phyloP scores from a whole-genome alignment of 306 rosid genomes.

The Sesbania bispinosa region DNA sequence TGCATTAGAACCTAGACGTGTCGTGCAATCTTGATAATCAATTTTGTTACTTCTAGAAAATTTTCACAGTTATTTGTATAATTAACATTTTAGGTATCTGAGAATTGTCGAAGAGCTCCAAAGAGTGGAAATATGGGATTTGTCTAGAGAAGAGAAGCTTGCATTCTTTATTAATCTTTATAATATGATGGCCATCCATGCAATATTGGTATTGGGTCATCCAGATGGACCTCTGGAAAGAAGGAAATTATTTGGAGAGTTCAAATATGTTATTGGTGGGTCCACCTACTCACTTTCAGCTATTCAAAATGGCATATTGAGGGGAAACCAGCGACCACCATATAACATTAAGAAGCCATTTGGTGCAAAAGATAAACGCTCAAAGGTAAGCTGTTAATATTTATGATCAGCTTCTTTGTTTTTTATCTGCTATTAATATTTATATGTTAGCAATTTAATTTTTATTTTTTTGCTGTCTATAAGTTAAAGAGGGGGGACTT shows the following conservation, averaged over 20 bases:
- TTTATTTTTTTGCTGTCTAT: background rate
- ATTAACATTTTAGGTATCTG: constrained; percentile 57
- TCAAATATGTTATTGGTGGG: constrained; percentile 82
- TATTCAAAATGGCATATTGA: constrained; percentile 88
- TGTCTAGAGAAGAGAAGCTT: constrained; percentile 84
- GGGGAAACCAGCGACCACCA: constrained; percentile 91
- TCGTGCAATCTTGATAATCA: constrained; percentile 6
- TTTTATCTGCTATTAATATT: too few species aligned
- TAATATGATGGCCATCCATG: constrained; percentile 96
- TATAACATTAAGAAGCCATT: constrained; percentile 87
- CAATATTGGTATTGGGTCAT: constrained; percentile 68
- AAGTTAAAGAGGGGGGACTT: too few species aligned
- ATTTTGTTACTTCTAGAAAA: background rate
- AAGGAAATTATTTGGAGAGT: constrained; percentile 73
- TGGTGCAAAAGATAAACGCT: constrained; percentile 74
- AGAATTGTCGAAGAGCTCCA: constrained; percentile 93
- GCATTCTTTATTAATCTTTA: constrained; percentile 92
- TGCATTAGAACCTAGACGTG: background rate
- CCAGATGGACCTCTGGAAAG: constrained; percentile 79
- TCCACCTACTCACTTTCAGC: constrained; percentile 80
- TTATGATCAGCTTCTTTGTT: background rate
- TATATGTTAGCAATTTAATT: background rate
- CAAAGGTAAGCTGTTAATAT: constrained; percentile 39
- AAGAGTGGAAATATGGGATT: constrained; percentile 66
- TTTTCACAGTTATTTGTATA: constrained; percentile 4